Evolutionary conservation across 176 grass and related monocot genomes (phyloP).

Genomic region (Carex littledalei): DNA sequence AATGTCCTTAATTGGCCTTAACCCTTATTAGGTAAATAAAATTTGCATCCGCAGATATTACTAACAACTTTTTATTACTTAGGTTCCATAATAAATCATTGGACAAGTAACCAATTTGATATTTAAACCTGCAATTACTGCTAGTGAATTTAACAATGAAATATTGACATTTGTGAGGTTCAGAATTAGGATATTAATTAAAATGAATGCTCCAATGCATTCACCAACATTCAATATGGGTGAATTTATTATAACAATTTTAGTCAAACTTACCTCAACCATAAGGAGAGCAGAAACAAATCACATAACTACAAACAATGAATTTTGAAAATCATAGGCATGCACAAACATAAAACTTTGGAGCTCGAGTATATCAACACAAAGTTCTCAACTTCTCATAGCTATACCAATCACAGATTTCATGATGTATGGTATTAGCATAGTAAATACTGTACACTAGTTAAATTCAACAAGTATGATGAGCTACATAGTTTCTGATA

Average conservation of each 20-base stretch:
- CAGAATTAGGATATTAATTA: neutral
- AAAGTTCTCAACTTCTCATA: no score
- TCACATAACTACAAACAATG: neutral
- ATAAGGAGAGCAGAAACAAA: neutral
- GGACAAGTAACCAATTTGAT: neutral
- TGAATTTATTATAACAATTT: neutral
- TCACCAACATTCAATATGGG: neutral
- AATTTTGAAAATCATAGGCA: neutral
- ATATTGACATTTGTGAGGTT: neutral
- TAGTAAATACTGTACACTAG: neutral
- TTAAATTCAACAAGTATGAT: neutral
- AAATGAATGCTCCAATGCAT: constrained; percentile 5
- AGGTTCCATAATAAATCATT: neutral
- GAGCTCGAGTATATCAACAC: neutral
- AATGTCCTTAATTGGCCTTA: neutral
- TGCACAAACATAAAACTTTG: neutral
- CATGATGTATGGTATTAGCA: no score
- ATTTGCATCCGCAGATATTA: neutral
- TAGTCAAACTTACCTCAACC: neutral
- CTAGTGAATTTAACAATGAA: neutral
- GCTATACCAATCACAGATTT: no score
- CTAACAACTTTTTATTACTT: neutral
- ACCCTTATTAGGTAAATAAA: neutral
- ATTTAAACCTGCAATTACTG: neutral
- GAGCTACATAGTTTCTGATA: neutral